These are phyloP conservation scores for Cladosporium sp. DNA, from an alignment of 2,329 filamentous ascomycete genomes.

Conservation along the genomic window DNA sequence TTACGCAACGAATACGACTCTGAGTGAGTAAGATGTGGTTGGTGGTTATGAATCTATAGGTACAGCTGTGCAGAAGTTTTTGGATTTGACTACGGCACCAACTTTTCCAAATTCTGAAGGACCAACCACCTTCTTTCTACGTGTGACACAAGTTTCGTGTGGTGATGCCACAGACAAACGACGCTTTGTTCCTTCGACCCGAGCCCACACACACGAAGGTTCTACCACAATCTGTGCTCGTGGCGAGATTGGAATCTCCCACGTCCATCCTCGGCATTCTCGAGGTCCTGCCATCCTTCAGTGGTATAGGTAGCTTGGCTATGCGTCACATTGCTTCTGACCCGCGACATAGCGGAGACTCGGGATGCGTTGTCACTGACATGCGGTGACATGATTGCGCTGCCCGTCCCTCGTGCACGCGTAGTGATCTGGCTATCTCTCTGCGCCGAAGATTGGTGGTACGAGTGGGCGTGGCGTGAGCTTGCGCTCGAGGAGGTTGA, in stretches of 20 bases:
- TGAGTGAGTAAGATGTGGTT: background rate
- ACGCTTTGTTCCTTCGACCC: background rate
- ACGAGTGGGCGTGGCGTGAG: background rate
- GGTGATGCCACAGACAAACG: background rate
- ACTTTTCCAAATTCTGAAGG: background rate
- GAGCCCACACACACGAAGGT: no score
- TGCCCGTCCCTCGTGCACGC: background rate
- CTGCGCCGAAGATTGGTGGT: background rate
- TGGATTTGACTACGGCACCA: background rate
- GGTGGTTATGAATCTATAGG: background rate
- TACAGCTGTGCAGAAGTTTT: background rate
- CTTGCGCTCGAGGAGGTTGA: background rate
- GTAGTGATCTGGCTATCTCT: background rate
- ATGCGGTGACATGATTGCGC: background rate
- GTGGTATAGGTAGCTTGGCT: conserved; percentile 15
- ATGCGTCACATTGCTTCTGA: background rate
- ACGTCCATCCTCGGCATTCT: conserved; percentile 11
- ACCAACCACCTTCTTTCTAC: background rate
- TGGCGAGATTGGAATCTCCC: background rate
- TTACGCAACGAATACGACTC: background rate
- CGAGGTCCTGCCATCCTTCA: conserved; percentile 9
- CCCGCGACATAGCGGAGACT: background rate
- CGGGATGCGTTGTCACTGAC: background rate
- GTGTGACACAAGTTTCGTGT: background rate
- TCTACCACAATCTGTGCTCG: background rate